Evolutionary conservation across 768 basidiomycete species (phyloP).

Genomic region (Daedaleopsis nitida): DNA sequence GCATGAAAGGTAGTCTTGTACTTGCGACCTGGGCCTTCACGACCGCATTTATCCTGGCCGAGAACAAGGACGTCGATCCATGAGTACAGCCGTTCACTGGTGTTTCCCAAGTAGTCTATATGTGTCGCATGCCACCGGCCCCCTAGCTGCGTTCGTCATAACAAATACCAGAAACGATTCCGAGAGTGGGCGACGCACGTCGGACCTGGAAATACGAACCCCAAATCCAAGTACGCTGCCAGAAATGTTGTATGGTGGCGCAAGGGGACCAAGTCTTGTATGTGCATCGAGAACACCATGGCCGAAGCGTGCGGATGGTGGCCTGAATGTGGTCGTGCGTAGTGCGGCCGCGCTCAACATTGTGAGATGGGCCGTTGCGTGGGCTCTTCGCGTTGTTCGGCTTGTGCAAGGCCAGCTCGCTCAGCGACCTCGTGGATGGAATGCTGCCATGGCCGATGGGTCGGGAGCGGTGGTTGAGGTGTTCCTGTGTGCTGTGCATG

Average conservation of each 20-base stretch:
- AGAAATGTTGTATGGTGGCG: conserved; percentile 8
- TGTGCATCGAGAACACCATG: conserved; percentile 3
- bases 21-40: neutral
- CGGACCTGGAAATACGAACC: conserved; percentile 12
- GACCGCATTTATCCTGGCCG: conserved; percentile 2
- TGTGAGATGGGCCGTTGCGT: conserved; percentile 4
- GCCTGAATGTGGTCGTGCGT: conserved; percentile 9
- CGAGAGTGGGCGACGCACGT: conserved; percentile 2
- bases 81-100: conserved; percentile 6
- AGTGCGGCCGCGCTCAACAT: conserved; percentile 8
- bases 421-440: conserved; percentile 4
- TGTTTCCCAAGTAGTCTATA: conserved; percentile 12
- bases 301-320: conserved; percentile 8
- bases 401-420: neutral
- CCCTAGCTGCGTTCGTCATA: conserved; percentile 10
- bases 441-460: neutral
- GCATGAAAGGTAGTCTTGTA: conserved; percentile 12
- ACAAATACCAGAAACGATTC: conserved; percentile 4
- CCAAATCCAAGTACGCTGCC: conserved; percentile 12
- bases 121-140: conserved; percentile 4
- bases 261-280: conserved; percentile 2
- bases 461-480: neutral
- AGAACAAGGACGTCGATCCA: conserved; percentile 18
- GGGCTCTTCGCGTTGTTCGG: conserved; percentile 3
- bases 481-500: conserved; percentile 14